Conservation (phyloP, 176 grass and related monocot genomes). For the Oryza coarctata region DNA sequence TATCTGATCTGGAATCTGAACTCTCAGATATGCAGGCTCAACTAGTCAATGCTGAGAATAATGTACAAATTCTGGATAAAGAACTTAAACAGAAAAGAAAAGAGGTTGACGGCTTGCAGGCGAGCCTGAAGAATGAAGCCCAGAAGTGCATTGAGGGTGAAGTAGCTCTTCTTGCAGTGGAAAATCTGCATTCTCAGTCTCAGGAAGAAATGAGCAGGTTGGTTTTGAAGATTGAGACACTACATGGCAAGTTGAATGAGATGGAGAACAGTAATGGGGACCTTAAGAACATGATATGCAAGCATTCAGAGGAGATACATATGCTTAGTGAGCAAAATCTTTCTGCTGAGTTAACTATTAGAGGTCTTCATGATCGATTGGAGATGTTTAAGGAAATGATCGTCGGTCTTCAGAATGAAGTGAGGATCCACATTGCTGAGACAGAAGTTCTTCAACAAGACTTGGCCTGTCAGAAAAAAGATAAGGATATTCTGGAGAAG, state of each 20-base stretch:
- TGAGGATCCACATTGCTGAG: slow-evolving; percentile 48
- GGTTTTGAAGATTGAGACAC: slow-evolving; percentile 33
- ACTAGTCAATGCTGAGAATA: slow-evolving; percentile 23
- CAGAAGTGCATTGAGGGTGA: slow-evolving; percentile 6
- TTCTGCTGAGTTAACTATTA: slow-evolving; percentile 34
- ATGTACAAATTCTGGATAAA: slow-evolving; percentile 32
- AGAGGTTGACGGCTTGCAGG: slow-evolving; percentile 23
- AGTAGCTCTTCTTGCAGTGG: background rate
- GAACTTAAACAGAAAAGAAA: slow-evolving; percentile 41
- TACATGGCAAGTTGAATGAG: slow-evolving; percentile 42
- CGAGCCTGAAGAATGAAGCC: slow-evolving; percentile 13
- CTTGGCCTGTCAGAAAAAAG: slow-evolving; percentile 43
- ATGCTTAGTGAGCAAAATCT: slow-evolving; percentile 32
- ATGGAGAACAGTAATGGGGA: slow-evolving; percentile 44
- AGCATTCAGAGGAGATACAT: slow-evolving; percentile 17
- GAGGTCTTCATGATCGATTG: slow-evolving; percentile 34
- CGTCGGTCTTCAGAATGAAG: slow-evolving; percentile 41
- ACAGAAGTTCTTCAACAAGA: slow-evolving; percentile 49
- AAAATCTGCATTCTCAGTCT: slow-evolving; percentile 8
- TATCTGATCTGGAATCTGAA: slow-evolving; percentile 34
- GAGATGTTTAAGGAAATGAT: slow-evolving; percentile 50
- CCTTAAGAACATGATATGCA: slow-evolving; percentile 45
- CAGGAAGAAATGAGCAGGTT: slow-evolving; percentile 19
- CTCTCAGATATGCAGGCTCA: background rate
- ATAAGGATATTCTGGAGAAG: slow-evolving; percentile 42